Evolutionary conservation across 306 rosid genomes (phyloP).

Genomic region (Casuarina equisetifolia): DNA sequence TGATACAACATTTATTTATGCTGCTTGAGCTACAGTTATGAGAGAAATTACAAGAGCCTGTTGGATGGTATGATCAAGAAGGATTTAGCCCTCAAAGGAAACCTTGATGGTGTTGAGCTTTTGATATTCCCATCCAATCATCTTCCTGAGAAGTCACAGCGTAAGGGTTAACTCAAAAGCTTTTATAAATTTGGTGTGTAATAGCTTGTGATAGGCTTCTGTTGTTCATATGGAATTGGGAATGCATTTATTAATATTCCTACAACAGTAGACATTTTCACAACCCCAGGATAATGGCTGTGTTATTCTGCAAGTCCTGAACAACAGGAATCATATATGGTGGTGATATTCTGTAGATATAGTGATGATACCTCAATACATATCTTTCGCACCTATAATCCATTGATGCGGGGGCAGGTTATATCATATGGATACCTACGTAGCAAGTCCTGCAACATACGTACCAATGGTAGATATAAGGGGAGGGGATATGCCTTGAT

Average conservation of each 20-base stretch:
- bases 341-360: neutral
- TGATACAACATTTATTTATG: constrained; percentile 1
- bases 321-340: neutral
- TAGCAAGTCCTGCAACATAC: neutral
- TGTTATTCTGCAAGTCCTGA: neutral
- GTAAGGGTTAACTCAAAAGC: constrained; percentile 49
- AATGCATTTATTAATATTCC: neutral
- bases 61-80: constrained; percentile 77
- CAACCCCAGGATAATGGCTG: neutral
- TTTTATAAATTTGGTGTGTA: constrained; percentile 6
- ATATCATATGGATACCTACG: neutral
- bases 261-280: neutral
- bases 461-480: neutral
- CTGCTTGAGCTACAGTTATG: constrained; percentile 57
- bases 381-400: neutral
- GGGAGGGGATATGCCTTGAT: neutral
- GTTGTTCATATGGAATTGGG: constrained; percentile 8
- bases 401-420: neutral
- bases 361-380: neutral
- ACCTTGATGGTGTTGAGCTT: constrained; percentile 72
- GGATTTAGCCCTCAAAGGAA: constrained; percentile 85
- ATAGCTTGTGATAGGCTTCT: constrained; percentile 13
- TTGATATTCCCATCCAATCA: constrained; percentile 83
- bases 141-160: constrained; percentile 86
- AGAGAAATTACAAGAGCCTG: constrained; percentile 64